Base-by-base conservation (phyloP, 768 basidiomycete species). In the Dentipellis fragilis region DNA sequence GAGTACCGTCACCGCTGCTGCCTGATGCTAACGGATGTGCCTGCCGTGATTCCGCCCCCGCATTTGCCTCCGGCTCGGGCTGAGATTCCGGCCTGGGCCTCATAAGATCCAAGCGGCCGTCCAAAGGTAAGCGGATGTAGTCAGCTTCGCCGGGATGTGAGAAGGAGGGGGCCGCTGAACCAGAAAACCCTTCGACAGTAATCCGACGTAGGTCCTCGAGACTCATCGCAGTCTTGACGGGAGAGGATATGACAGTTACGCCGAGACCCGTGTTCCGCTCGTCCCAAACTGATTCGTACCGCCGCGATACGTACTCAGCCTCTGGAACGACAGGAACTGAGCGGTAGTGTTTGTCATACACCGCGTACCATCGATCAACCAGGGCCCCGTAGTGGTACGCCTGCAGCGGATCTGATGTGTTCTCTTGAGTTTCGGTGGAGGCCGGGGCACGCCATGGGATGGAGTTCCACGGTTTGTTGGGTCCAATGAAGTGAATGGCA, bases 381-480 rank as follows among this genome's bases (percentile, higher is more conserved):
- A 99, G 84, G 7, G 87, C 79, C 56, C 77, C 74, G 62, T 92
- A 94, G 69, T 87, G 80, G 63, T 91, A 89, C 35, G 80, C 79
- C 61, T 74, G 77, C 51, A 77, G 71, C 68, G 63, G 54, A 67
- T 67, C 45, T 65, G 58, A 61, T 49, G 58, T 69, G 66, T 60
- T 64, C 69, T 58, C 54, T 50, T 66, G 68, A 22, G 65, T 67
- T 60, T 61, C 58, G 50, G 62, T 61, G 50, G 75, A 71, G 37
- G 75, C 80, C 1, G 89, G 84, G 10, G 84, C 74, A 35, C 91
- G 84, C 68, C 77, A 83, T 49, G 80, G 68, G 51, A 93, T 75
- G 16, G 83, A 80, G 51, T 83, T 76, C 95, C 96, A 99, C 12
- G 96, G 95, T 72, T 99, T 99, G 69, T 90, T 81, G n/a, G 83